phyloP scores from a whole-genome alignment of 257 asterid species.

The Plectranthus barbatus region DNA sequence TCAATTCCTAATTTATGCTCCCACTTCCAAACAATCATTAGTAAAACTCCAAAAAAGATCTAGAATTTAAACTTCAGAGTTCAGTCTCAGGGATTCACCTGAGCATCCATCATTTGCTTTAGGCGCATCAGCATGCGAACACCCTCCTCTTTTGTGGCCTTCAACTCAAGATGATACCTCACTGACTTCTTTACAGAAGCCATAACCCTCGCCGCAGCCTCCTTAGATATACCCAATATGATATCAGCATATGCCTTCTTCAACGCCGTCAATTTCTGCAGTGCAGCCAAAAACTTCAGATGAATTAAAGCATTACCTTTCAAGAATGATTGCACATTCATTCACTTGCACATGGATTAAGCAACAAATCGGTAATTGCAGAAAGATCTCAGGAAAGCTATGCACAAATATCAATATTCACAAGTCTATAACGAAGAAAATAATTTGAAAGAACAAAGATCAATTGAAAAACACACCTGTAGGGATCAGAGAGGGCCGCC shows the following conservation, averaged over 20 bases:
- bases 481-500: no score
- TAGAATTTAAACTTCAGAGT: not conserved
- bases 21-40: not conserved
- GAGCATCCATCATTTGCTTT: slow-evolving; percentile 72
- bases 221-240: slow-evolving; percentile 58
- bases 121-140: slow-evolving; percentile 61
- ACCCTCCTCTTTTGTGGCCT: slow-evolving; percentile 63
- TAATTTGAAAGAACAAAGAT: not conserved
- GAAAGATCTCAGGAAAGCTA: not conserved
- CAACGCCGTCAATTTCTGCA: slow-evolving; percentile 60
- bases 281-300: slow-evolving; percentile 8
- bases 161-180: slow-evolving; percentile 55
- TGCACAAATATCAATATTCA: not conserved
- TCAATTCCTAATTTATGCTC: not conserved
- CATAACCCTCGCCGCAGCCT: slow-evolving; percentile 71
- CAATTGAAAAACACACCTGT: not conserved
- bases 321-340: not conserved
- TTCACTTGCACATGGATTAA: not conserved
- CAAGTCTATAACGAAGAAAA: not conserved
- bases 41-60: not conserved
- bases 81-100: slow-evolving; percentile 38
- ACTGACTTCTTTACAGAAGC: slow-evolving; percentile 52
- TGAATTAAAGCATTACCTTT: not conserved
- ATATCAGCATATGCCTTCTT: slow-evolving; percentile 79
- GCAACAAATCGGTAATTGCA: slow-evolving; percentile 5